Evolutionary conservation across 805 yeast species (phyloP).

Genomic region (Saccharomyces jurei): DNA sequence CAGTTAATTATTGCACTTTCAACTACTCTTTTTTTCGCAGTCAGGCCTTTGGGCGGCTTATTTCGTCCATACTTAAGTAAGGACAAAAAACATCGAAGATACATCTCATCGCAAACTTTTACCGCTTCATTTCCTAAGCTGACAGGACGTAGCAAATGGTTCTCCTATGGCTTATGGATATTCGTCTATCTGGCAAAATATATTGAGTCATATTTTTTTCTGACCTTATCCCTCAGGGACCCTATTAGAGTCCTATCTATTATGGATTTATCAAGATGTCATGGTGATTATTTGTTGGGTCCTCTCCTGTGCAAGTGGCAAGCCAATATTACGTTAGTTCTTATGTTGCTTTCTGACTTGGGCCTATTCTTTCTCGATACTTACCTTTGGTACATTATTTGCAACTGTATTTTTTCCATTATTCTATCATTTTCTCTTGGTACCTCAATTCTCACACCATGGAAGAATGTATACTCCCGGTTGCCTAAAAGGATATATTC

Average conservation of each 20-base stretch:
- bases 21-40: slow-evolving; percentile 48
- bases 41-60: slow-evolving; percentile 52
- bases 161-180: slow-evolving; percentile 65
- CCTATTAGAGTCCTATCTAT: slow-evolving; percentile 62
- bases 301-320: slow-evolving; percentile 46
- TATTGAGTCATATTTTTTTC: slow-evolving; percentile 69
- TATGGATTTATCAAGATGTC: slow-evolving; percentile 48
- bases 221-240: slow-evolving; percentile 63
- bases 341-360: slow-evolving; percentile 54
- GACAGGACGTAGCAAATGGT: slow-evolving; percentile 44
- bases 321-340: slow-evolving; percentile 44
- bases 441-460: slow-evolving; percentile 79
- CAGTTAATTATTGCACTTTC: slow-evolving; percentile 51
- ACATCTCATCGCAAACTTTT: slow-evolving; percentile 47
- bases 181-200: slow-evolving; percentile 61
- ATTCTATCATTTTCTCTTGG: slow-evolving; percentile 66
- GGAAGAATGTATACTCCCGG: slow-evolving; percentile 73
- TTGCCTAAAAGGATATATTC: slow-evolving; percentile 70
- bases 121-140: slow-evolving; percentile 51
- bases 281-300: slow-evolving; percentile 54
- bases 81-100: slow-evolving; percentile 34
- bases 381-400: slow-evolving; percentile 76
- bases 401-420: slow-evolving; percentile 69
- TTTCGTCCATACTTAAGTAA: slow-evolving; percentile 37
- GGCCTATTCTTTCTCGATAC: slow-evolving; percentile 72